Conservation (phyloP, 148 eudicot species). For the Rhododendron ovatum region DNA sequence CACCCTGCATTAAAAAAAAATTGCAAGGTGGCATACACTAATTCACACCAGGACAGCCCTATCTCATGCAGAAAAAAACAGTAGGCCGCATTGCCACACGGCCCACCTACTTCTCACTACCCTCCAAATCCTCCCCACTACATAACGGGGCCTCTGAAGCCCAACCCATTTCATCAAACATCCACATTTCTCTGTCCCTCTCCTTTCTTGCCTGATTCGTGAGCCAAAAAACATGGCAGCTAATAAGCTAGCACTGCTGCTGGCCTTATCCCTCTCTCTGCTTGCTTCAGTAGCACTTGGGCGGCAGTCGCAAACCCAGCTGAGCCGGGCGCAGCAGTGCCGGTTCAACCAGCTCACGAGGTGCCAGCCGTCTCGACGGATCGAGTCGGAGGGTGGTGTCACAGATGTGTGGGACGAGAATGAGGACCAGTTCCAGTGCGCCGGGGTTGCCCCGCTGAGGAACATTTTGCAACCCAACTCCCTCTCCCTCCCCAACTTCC, state of each 20-base stretch:
- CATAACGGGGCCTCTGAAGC: neutral
- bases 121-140: neutral
- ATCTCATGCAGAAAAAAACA: conserved; percentile 8
- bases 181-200: neutral
- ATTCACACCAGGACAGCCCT: neutral
- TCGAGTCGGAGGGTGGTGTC: conserved; percentile 56
- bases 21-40: conserved; percentile 14
- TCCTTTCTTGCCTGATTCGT: neutral
- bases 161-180: neutral
- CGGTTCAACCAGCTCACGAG: conserved; percentile 32
- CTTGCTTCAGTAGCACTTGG: conserved; percentile 15
- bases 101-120: neutral
- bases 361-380: conserved; percentile 35
- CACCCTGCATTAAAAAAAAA: no score
- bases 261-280: conserved; percentile 19
- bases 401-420: conserved; percentile 55
- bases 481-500: conserved; percentile 53
- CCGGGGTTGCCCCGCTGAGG: conserved; percentile 50
- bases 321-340: conserved; percentile 50
- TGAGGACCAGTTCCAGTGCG: conserved; percentile 65
- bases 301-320: neutral
- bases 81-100: conserved; percentile 9
- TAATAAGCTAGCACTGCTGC: conserved; percentile 4
- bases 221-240: neutral
- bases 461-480: conserved; percentile 36